Percentiles rank a stretch among this genome's conserved stretches.
Conservation (phyloP, 1,139 yeast species). For the Scheffersomyces segobiensis region DNA sequence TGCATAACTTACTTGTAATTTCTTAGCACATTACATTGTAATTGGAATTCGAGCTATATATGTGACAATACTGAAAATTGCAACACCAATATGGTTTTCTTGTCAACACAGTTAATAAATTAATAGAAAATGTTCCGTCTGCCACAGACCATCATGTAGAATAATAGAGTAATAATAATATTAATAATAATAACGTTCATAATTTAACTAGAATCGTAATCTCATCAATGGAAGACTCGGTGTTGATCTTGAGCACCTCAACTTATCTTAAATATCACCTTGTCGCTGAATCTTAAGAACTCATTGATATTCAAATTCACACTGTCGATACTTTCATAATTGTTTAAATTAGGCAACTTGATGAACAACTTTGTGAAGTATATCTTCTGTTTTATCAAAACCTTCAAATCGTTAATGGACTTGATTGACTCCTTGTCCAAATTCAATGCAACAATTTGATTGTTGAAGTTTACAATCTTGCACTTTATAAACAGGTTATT, state of each 20-base stretch:
- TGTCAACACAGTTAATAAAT: not conserved
- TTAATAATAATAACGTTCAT: too few species aligned
- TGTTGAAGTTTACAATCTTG: conserved; percentile 28
- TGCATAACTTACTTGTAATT: not conserved
- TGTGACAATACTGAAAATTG: not conserved
- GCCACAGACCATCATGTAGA: not conserved
- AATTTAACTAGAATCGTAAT: not conserved
- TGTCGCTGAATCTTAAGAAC: conserved; percentile 21
- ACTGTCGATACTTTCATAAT: conserved; percentile 29
- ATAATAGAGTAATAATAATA: not conserved
- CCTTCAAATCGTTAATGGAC: conserved; percentile 29
- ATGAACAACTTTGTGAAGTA: conserved; percentile 29
- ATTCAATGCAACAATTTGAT: conserved; percentile 30
- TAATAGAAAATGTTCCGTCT: not conserved
- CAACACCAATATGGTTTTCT: not conserved
- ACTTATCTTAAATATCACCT: conserved; percentile 19
- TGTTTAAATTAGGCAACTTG: conserved; percentile 24
- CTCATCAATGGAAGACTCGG: not conserved
- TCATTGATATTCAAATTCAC: conserved; percentile 23
- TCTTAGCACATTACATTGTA: not conserved
- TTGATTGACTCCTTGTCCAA: conserved; percentile 26
- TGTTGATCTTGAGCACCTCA: conserved; percentile 1
- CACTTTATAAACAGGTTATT: conserved; percentile 19
- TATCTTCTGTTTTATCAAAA: conserved; percentile 25
- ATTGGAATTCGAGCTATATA: not conserved